Evolutionary conservation across 2,329 filamentous ascomycete species (phyloP).

Genomic region (Colletotrichum godetiae): DNA sequence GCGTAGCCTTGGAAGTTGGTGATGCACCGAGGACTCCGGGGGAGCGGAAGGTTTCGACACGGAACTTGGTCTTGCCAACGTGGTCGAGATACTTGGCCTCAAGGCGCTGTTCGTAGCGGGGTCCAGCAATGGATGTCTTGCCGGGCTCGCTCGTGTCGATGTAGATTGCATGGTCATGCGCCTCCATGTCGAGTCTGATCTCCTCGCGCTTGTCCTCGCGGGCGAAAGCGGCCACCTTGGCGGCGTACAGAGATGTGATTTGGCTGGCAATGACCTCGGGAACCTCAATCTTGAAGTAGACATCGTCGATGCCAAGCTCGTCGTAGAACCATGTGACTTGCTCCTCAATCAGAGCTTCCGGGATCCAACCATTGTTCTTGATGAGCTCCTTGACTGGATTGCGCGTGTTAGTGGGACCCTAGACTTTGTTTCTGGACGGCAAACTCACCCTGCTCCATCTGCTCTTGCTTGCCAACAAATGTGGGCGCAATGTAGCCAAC

Average conservation of each 20-base stretch:
- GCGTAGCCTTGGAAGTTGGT: constrained; percentile 78
- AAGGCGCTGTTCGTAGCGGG: constrained; percentile 93
- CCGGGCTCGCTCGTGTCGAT: constrained; percentile 97
- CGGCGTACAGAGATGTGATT: constrained; percentile 95
- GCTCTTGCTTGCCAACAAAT: constrained; percentile 91
- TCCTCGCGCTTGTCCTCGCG: constrained; percentile 94
- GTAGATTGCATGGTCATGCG: constrained; percentile 94
- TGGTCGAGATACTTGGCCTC: constrained; percentile 95
- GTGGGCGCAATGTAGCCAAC: constrained; percentile 95
- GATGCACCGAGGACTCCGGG: constrained; percentile 79
- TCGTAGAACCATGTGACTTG: constrained; percentile 98
- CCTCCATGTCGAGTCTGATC: constrained; percentile 96
- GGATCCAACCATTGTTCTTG: constrained; percentile 85
- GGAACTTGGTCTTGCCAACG: constrained; percentile 80
- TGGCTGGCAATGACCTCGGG: constrained; percentile 90
- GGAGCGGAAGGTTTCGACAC: constrained; percentile 97
- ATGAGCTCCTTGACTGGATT: constrained; percentile 81
- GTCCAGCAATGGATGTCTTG: constrained; percentile 78
- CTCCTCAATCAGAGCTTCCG: constrained; percentile 81
- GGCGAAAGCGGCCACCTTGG: constrained; percentile 93
- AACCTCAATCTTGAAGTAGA: constrained; percentile 94
- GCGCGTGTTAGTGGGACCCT: background rate
- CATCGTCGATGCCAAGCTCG: constrained; percentile 96
- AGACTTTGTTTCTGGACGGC: background rate
- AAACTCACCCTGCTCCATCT: constrained; percentile 81